phyloP scores from a whole-genome alignment of 129 eudicot genomes.

The Pseudognaphalium luteoalbum region DNA sequence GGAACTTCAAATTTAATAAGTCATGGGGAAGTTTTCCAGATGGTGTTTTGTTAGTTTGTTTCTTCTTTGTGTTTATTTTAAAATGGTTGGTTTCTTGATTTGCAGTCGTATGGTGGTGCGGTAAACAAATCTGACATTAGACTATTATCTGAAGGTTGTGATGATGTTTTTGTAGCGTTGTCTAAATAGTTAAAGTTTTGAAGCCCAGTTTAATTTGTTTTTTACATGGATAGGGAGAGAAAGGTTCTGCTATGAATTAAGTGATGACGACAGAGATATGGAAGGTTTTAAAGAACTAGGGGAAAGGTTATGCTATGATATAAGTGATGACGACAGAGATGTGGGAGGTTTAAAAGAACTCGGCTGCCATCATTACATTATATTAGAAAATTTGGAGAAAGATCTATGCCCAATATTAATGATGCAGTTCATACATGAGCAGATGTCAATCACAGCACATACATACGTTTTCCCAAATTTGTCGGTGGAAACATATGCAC shows the following conservation, averaged over 20 bases:
- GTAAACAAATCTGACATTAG: slow-evolving; percentile 6
- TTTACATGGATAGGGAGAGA: slow-evolving; percentile 11
- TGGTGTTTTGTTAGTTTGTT: neutral
- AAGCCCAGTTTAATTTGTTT: neutral
- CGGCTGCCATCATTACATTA: slow-evolving; percentile 32
- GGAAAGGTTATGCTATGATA: neutral
- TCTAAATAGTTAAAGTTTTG: neutral
- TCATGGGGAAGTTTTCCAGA: slow-evolving; percentile 41
- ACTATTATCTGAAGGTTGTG: slow-evolving; percentile 42
- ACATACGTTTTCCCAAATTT: slow-evolving; percentile 54
- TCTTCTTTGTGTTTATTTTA: neutral
- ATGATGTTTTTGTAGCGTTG: neutral
- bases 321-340: slow-evolving; percentile 47
- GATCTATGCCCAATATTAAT: slow-evolving; percentile 46
- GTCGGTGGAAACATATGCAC: slow-evolving; percentile 43
- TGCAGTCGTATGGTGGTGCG: slow-evolving; percentile 37
- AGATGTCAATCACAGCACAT: slow-evolving; percentile 49
- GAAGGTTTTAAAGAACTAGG: slow-evolving; percentile 4
- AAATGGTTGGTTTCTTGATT: slow-evolving; percentile 25
- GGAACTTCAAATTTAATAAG: slow-evolving; percentile 2
- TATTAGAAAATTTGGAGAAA: slow-evolving; percentile 67
- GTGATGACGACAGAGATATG: neutral
- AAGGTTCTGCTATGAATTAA: neutral
- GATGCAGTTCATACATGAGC: slow-evolving; percentile 45
- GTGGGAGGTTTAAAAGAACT: slow-evolving; percentile 42